These are phyloP conservation scores for Ceratorhiza oryzae-sativae DNA, from an alignment of 1,284 basidiomycete species.

Conservation along the genomic window DNA sequence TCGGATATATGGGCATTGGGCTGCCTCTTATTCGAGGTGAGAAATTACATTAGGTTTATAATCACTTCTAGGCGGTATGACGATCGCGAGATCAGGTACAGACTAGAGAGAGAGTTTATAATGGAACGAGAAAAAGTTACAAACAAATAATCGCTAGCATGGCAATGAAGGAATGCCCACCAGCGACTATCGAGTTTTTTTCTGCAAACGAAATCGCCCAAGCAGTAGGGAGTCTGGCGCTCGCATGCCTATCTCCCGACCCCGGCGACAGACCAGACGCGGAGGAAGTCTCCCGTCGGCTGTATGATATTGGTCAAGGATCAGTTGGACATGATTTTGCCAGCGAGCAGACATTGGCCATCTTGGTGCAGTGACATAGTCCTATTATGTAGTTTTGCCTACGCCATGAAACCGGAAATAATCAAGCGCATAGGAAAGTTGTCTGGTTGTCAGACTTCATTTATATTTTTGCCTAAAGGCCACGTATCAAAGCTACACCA, in stretches of 20 bases:
- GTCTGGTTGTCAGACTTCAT: too few species aligned
- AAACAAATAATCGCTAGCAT: neutral
- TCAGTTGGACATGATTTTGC: too few species aligned
- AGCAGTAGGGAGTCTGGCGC: neutral
- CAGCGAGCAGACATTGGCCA: too few species aligned
- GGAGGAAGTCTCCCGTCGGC: neutral
- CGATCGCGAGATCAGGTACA: neutral
- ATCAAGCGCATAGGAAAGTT: too few species aligned
- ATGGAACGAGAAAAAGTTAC: neutral
- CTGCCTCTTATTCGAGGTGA: neutral
- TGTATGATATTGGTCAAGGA: neutral
- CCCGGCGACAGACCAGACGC: neutral
- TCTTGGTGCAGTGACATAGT: too few species aligned
- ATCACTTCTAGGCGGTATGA: too few species aligned
- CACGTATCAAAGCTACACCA: too few species aligned
- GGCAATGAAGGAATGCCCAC: neutral
- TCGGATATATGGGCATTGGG: constrained; percentile 11
- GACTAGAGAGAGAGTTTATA: neutral
- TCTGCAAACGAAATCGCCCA: neutral
- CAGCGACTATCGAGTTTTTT: neutral
- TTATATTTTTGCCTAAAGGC: too few species aligned
- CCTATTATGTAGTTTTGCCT: too few species aligned
- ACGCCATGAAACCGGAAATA: too few species aligned
- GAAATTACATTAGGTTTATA: neutral
- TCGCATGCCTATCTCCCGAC: neutral